phyloP scores from a whole-genome alignment of 805 yeast genomes.

The Teunomyces aglyptinius region DNA sequence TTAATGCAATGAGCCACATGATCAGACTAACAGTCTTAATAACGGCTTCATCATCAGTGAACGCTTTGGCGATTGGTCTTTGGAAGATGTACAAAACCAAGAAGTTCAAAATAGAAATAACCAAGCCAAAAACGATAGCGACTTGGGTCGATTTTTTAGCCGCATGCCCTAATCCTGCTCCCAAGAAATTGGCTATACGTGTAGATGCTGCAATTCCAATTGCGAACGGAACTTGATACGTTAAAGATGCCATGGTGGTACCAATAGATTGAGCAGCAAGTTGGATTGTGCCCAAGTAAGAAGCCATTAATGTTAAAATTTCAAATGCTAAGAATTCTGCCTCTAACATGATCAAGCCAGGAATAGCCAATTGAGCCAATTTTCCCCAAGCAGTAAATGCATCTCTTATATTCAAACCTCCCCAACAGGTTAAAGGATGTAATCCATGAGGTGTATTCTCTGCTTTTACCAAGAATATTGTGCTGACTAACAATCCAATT shows the following conservation, averaged over 20 bases:
- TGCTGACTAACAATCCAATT: conserved; percentile 37
- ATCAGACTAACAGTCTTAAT: conserved; percentile 48
- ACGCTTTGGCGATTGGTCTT: conserved; percentile 39
- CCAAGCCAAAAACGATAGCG: conserved; percentile 35
- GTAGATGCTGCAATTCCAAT: conserved; percentile 59
- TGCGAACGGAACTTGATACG: conserved; percentile 58
- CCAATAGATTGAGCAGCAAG: conserved; percentile 54
- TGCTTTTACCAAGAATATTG: conserved; percentile 34
- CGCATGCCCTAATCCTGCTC: conserved; percentile 40
- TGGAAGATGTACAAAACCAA: conserved; percentile 30
- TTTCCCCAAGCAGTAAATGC: conserved; percentile 48
- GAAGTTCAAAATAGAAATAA: conserved; percentile 33
- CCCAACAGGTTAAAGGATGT: conserved; percentile 51
- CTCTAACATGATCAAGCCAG: conserved; percentile 57
- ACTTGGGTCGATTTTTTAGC: conserved; percentile 38
- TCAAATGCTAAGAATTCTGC: conserved; percentile 62
- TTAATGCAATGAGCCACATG: conserved; percentile 62
- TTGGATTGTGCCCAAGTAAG: conserved; percentile 51
- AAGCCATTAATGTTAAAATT: conserved; percentile 52
- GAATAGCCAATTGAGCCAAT: conserved; percentile 46
- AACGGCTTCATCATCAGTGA: conserved; percentile 61
- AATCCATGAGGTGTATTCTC: conserved; percentile 44
- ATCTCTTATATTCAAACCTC: conserved; percentile 40
- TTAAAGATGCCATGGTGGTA: conserved; percentile 40
- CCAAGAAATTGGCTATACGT: conserved; percentile 55